Evolutionary conservation across 371 early-diverging fungal genomes (phyloP).

Genomic region (Gilbertella persicaria): DNA sequence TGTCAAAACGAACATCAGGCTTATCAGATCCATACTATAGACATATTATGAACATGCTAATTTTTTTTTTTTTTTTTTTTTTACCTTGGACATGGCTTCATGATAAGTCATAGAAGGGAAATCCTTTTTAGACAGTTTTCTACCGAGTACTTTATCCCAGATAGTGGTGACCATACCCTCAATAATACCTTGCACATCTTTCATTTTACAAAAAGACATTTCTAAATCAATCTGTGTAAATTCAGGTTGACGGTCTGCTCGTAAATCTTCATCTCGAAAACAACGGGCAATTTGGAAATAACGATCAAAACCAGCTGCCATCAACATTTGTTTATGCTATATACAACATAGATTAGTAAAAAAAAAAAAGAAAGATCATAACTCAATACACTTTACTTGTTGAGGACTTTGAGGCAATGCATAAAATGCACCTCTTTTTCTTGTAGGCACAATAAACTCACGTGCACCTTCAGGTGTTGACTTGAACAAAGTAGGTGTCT

Average conservation of each 20-base stretch:
- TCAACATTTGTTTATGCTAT: constrained; percentile 88
- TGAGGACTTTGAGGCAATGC: constrained; percentile 94
- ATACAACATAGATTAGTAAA: background rate
- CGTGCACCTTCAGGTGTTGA: constrained; percentile 95
- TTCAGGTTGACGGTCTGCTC: constrained; percentile 92
- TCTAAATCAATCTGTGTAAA: constrained; percentile 94
- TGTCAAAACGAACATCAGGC: constrained; percentile 82
- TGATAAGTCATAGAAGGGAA: constrained; percentile 81
- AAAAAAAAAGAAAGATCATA: background rate
- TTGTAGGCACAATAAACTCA: constrained; percentile 92
- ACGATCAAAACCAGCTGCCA: constrained; percentile 88
- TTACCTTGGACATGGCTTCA: constrained; percentile 76
- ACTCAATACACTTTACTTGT: constrained; percentile 53
- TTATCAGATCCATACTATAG: constrained; percentile 90
- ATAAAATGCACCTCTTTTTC: constrained; percentile 75
- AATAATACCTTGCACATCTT: constrained; percentile 73
- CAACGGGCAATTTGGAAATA: constrained; percentile 95
- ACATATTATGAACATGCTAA: background rate
- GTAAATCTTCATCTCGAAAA: constrained; percentile 88
- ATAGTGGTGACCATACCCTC: constrained; percentile 74
- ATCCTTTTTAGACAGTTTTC: constrained; percentile 45
- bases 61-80: no score
- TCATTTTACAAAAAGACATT: constrained; percentile 77
- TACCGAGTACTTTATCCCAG: constrained; percentile 63
- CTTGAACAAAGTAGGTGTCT: constrained; percentile 90